Base-by-base conservation (phyloP, 2,329 filamentous ascomycete species). In the Neurospora sp. region DNA sequence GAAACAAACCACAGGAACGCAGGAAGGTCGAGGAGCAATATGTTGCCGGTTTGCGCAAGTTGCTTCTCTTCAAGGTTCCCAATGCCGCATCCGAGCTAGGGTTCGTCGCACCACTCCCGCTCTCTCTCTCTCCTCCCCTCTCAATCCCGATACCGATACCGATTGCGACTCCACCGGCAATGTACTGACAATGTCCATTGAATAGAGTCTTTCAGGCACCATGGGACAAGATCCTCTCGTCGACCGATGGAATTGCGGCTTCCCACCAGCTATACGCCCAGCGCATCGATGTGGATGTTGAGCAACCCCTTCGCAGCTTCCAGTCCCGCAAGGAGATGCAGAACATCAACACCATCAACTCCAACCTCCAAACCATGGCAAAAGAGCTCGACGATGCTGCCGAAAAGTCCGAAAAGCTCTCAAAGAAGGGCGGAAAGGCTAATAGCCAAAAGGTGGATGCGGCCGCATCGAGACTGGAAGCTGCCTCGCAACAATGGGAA, bases 1-100 rank as follows among this genome's bases (percentile, higher is more conserved):
- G 19, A 23, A 58, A 66, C 19, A 42, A 38, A 28, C 72, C 75
- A 70, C 79, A 98, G 95, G 96, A 99, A 84, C 93, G 96, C 76
- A 91, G 94, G 79, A 91, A 90, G 77, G 86, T 98, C 73, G 96
- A 99, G 81, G 95, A 98, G 77, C 86, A 90, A 78, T 99, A 99
- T 81, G 92, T 93, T 66, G 85, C 89, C 76, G 90, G 91, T 62
- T 83, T 99, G 76, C 90, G 90, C 77, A 97, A 92, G 83, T 88
- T 99, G 73, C 87, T 91, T 72, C 87, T 89, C 77, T 90, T 89
- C 78, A 90, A 88, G 74, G 87, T 91, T 69, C 90, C 92, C 69
- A 93, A 94, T 78, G 86, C 89, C 73, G 87, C 89, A 68, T 90
- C 90, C 8, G 93, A 97, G 76, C 86, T 99, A 73, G 96, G 96